phyloP scores from a whole-genome alignment of 2,329 filamentous ascomycete species.

The Sporothrix humicola region DNA sequence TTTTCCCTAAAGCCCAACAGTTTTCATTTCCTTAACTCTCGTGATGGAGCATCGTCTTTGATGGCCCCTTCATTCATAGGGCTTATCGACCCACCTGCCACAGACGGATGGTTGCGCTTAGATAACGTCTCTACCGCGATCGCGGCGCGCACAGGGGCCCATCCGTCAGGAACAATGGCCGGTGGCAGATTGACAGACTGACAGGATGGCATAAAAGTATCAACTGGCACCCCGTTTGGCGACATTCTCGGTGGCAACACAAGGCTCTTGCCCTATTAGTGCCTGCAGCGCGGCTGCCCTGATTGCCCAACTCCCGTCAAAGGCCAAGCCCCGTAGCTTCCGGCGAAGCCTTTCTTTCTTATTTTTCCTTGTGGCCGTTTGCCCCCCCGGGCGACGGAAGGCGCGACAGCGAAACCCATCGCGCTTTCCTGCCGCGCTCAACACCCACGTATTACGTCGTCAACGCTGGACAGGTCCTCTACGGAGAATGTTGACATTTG shows the following conservation, averaged over 20 bases:
- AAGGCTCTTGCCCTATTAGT: not conserved
- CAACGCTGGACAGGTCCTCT: too few relatives aligned
- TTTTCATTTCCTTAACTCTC: not conserved
- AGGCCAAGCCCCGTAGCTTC: constrained; percentile 25
- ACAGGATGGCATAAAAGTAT: not conserved
- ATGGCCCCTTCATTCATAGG: not conserved
- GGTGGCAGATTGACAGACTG: not conserved
- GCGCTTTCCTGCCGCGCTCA: not conserved
- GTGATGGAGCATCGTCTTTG: not conserved
- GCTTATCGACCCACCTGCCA: constrained; percentile 11
- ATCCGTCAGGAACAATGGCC: not conserved
- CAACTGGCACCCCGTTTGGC: not conserved
- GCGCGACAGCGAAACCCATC: not conserved
- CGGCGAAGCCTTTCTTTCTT: not conserved
- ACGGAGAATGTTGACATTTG: too few relatives aligned
- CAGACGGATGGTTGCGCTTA: constrained; percentile 3
- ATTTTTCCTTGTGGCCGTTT: not conserved
- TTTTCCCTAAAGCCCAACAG: not conserved
- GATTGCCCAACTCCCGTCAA: not conserved
- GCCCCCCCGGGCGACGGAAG: not conserved
- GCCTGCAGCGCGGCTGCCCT: constrained; percentile 3
- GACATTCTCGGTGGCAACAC: not conserved
- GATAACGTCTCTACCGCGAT: constrained; percentile 13
- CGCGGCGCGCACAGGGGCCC: not conserved
- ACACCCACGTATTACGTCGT: not conserved